Percentiles rank a stretch among this genome's conserved stretches.
Conservation (phyloP, 1,284 basidiomycete genomes). For the Cystobasidiaceae sp. region DNA sequence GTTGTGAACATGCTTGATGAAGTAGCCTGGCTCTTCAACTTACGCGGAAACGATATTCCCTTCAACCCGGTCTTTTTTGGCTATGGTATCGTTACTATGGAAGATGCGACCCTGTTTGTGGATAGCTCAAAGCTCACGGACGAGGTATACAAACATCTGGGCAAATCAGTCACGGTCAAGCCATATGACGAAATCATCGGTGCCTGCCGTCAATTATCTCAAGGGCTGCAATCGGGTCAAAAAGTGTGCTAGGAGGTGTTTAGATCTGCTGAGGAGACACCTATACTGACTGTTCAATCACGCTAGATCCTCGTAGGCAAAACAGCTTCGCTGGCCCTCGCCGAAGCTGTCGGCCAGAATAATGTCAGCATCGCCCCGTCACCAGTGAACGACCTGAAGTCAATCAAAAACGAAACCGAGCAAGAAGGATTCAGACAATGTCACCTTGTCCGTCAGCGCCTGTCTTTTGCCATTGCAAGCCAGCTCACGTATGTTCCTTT, state of each 20-base stretch:
- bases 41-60: conserved; percentile 76
- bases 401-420: conserved; percentile 33
- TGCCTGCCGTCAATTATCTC: too few relatives aligned
- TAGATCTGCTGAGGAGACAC: not conserved
- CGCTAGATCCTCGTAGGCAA: conserved; percentile 47
- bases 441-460: conserved; percentile 58
- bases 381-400: conserved; percentile 71
- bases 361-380: conserved; percentile 58
- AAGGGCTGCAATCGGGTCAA: conserved; percentile 3
- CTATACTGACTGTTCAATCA: conserved; percentile 1
- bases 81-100: conserved; percentile 67
- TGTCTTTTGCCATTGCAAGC: not conserved
- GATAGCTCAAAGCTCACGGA: conserved; percentile 58
- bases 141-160: conserved; percentile 58
- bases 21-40: conserved; percentile 71
- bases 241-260: not conserved
- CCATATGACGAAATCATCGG: conserved; percentile 56
- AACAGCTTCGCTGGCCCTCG: conserved; percentile 70
- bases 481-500: not conserved
- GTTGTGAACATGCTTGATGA: conserved; percentile 49
- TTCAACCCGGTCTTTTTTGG: conserved; percentile 84
- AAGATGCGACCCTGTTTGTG: conserved; percentile 62
- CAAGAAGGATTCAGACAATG: conserved; percentile 81
- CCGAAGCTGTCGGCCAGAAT: conserved; percentile 65
- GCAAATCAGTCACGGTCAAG: conserved; percentile 55